phyloP scores from a whole-genome alignment of 2,329 filamentous ascomycete species.

The Microdochium nivale region DNA sequence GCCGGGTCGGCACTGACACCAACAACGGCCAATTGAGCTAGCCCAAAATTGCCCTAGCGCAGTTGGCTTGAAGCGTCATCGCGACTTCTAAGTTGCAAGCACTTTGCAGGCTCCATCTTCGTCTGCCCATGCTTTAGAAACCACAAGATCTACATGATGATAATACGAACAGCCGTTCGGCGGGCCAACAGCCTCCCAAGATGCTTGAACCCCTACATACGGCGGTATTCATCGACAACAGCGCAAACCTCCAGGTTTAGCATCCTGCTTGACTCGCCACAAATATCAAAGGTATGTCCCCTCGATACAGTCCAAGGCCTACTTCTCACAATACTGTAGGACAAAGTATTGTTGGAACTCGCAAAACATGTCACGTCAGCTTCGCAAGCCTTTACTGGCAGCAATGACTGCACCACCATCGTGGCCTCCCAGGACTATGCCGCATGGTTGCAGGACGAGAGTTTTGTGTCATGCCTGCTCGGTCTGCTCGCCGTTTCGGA shows the following conservation, averaged over 20 bases:
- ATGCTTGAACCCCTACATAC: neutral
- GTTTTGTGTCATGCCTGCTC: constrained; percentile 28
- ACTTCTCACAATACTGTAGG: neutral
- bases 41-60: neutral
- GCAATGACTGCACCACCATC: constrained; percentile 34
- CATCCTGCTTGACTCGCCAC: neutral
- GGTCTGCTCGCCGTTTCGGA: constrained; percentile 8
- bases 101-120: neutral
- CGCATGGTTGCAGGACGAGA: constrained; percentile 35
- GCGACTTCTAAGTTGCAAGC: no score
- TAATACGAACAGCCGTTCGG: neutral
- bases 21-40: neutral
- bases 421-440: constrained; percentile 40
- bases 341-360: neutral
- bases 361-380: neutral
- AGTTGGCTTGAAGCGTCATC: neutral
- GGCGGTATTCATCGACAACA: neutral
- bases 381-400: neutral
- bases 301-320: no score
- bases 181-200: neutral
- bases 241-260: neutral
- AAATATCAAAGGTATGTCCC: neutral
- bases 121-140: no score
- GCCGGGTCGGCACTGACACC: no score
- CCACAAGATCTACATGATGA: neutral